These are phyloP conservation scores for Heritiera littoralis DNA, from an alignment of 345 rosid species.

Conservation along the genomic window DNA sequence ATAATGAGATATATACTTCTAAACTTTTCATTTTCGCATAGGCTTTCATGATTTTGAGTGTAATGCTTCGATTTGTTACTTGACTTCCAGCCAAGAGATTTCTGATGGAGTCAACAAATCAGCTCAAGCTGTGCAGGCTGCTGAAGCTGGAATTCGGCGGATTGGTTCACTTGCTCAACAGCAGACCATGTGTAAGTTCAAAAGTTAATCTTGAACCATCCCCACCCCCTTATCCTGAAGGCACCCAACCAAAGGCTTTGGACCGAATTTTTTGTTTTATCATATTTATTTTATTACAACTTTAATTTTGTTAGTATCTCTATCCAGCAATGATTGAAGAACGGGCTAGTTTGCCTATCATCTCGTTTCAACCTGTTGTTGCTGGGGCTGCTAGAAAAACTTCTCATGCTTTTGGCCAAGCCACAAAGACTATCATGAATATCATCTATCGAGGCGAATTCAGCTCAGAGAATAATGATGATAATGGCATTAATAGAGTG, in stretches of 20 bases:
- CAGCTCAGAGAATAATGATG: slow-evolving; percentile 35
- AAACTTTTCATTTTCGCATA: not conserved
- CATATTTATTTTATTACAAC: not conserved
- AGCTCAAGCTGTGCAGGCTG: slow-evolving; percentile 84
- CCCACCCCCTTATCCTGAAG: not conserved
- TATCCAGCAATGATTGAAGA: slow-evolving; percentile 86
- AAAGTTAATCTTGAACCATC: not conserved
- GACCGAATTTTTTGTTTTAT: not conserved
- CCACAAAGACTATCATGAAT: slow-evolving; percentile 68
- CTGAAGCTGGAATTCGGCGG: slow-evolving; percentile 82
- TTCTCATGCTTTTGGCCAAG: slow-evolving; percentile 73
- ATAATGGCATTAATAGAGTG: slow-evolving; percentile 36
- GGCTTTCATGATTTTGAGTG: slow-evolving; percentile 5
- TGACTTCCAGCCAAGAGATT: slow-evolving; percentile 74
- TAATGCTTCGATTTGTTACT: not conserved
- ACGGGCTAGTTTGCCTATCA: slow-evolving; percentile 77
- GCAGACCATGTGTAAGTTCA: slow-evolving; percentile 71
- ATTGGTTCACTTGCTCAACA: slow-evolving; percentile 80
- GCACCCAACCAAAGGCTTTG: not conserved
- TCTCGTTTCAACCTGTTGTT: slow-evolving; percentile 79
- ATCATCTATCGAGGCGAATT: slow-evolving; percentile 58
- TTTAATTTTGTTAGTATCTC: slow-evolving; percentile 16
- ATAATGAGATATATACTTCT: not conserved
- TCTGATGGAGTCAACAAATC: slow-evolving; percentile 88
- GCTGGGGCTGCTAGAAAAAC: slow-evolving; percentile 81